Evolutionary conservation across 305 asterid genomes (phyloP).

Genomic region (Fraxinus dipetala): DNA sequence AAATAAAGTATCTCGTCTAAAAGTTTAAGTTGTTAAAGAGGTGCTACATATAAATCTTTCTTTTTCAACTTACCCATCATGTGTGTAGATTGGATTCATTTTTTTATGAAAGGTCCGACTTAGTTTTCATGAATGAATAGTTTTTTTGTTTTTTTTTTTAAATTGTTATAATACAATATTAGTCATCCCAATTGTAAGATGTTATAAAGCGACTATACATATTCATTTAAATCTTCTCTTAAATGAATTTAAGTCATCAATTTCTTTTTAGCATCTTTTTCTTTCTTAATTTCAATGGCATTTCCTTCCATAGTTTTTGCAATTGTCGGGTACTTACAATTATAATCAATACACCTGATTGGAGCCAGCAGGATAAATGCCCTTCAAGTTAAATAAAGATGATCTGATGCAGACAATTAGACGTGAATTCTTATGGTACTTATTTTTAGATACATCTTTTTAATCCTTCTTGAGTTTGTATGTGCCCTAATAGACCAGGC

Average conservation of each 20-base stretch:
- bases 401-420: too few relatives aligned
- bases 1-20: not conserved
- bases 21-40: too few relatives aligned
- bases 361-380: slow-evolving; percentile 24
- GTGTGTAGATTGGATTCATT: not conserved
- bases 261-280: slow-evolving; percentile 17
- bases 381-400: not conserved
- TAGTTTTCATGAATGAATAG: not conserved
- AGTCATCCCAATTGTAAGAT: too few relatives aligned
- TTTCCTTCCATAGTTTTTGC: slow-evolving; percentile 17
- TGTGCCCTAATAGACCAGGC: not conserved
- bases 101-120: not conserved
- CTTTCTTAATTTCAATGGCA: slow-evolving; percentile 17
- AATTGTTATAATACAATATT: too few relatives aligned
- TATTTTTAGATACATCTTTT: not conserved
- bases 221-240: too few relatives aligned
- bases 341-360: slow-evolving; percentile 6
- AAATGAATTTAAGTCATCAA: not conserved
- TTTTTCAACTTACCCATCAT: not conserved
- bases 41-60: too few relatives aligned
- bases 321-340: slow-evolving; percentile 6
- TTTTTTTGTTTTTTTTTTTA: too few relatives aligned
- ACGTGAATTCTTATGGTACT: too few relatives aligned
- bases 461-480: not conserved
- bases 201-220: too few relatives aligned